A percentile compares a stretch with the other conserved stretches of the same genome.
phyloP scores from a whole-genome alignment of 2,329 filamentous ascomycete genomes.

The Alternaria arbusti region DNA sequence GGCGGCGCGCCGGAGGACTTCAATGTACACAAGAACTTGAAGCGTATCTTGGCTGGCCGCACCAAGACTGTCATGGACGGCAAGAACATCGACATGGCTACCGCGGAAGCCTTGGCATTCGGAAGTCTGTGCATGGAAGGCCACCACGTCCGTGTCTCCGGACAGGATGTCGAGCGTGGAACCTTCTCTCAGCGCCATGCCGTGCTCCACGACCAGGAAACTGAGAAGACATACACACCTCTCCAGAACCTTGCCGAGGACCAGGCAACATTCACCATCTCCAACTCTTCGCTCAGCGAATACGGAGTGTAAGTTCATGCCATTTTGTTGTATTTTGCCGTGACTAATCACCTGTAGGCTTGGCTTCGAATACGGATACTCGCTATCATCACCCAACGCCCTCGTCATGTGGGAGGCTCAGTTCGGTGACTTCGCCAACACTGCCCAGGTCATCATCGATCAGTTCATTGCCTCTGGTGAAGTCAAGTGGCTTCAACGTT shows the following conservation, averaged over 20 bases:
- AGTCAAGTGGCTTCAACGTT: constrained; percentile 98
- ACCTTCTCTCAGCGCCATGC: constrained; percentile 98
- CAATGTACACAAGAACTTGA: constrained; percentile 90
- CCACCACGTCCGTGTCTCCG: constrained; percentile 95
- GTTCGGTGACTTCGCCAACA: constrained; percentile 99
- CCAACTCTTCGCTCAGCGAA: constrained; percentile 87
- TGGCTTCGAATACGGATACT: constrained; percentile 99
- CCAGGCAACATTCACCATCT: constrained; percentile 94
- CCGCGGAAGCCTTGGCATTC: constrained; percentile 93
- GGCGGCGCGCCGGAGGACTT: constrained; percentile 83
- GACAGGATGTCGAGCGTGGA: constrained; percentile 98
- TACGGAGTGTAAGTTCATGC: constrained; percentile 64
- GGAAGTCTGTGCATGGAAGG: constrained; percentile 90
- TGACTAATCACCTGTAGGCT: constrained; percentile 62
- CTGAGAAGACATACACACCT: constrained; percentile 89
- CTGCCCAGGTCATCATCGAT: constrained; percentile 97
- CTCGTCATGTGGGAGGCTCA: constrained; percentile 99
- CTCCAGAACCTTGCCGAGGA: constrained; percentile 87
- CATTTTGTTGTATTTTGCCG: not conserved
- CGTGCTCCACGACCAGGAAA: constrained; percentile 97
- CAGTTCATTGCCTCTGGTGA: constrained; percentile 98
- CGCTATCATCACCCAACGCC: constrained; percentile 92
- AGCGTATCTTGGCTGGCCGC: constrained; percentile 89
- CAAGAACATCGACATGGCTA: constrained; percentile 96
- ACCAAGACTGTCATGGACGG: constrained; percentile 93